Conservation (phyloP, 441 rosid species). For the Populus hybrid region DNA sequence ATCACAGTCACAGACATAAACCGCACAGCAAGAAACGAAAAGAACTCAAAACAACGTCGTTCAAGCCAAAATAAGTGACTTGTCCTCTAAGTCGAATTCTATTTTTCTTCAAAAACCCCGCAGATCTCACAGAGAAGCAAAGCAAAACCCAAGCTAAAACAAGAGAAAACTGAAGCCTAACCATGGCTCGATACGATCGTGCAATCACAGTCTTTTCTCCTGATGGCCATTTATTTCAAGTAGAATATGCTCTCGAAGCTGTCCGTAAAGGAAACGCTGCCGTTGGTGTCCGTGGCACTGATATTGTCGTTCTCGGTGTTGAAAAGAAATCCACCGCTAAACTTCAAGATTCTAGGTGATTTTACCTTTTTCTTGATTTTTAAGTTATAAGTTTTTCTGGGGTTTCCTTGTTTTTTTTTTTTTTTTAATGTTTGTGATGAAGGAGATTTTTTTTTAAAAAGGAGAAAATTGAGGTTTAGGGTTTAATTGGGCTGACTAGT, state of each 20-base stretch:
- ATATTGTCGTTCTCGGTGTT: slow-evolving; percentile 79
- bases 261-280: slow-evolving; percentile 96
- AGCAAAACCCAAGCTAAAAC: neutral
- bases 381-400: neutral
- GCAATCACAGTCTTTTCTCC: slow-evolving; percentile 95
- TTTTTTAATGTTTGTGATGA: neutral
- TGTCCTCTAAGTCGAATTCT: slow-evolving; percentile 14
- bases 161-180: neutral
- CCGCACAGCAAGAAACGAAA: too few species aligned
- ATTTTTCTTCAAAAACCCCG: neutral
- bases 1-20: too few species aligned
- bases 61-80: neutral
- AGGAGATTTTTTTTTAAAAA: neutral
- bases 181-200: slow-evolving; percentile 85
- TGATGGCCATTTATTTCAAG: slow-evolving; percentile 85
- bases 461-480: neutral
- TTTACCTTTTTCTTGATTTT: neutral
- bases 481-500: neutral
- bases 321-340: slow-evolving; percentile 89
- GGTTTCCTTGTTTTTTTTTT: too few species aligned
- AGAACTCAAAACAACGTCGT: slow-evolving; percentile 3
- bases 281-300: slow-evolving; percentile 87
- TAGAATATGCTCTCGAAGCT: slow-evolving; percentile 91
- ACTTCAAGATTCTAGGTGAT: slow-evolving; percentile 75
- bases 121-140: neutral